Percentiles rank a stretch among this genome's conserved stretches.
These are phyloP conservation scores for Gastrolobium villosum DNA, from an alignment of 306 rosid genomes.

Conservation along the genomic window DNA sequence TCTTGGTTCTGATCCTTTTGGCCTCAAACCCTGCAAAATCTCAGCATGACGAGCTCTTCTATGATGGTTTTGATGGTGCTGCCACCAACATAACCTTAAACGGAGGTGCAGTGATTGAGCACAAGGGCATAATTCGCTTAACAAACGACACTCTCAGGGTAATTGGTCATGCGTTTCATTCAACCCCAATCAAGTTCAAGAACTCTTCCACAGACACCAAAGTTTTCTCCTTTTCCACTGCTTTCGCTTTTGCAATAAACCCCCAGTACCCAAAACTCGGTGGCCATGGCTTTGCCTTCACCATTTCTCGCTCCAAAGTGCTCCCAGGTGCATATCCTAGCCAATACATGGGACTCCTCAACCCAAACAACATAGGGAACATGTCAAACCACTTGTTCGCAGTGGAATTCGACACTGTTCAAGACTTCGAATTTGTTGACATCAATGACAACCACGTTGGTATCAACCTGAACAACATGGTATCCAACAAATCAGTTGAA, in stretches of 20 bases:
- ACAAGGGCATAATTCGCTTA: constrained; percentile 49
- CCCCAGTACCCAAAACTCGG: constrained; percentile 55
- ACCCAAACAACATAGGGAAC: constrained; percentile 57
- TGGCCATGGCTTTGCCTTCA: constrained; percentile 66
- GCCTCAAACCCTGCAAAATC: constrained; percentile 32
- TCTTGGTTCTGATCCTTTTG: constrained; percentile 42
- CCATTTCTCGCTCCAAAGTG: constrained; percentile 47
- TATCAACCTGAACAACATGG: constrained; percentile 58
- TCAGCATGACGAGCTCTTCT: constrained; percentile 46
- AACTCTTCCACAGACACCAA: constrained; percentile 22
- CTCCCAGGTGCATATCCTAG: constrained; percentile 52
- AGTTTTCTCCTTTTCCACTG: constrained; percentile 55
- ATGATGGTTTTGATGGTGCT: constrained; percentile 42
- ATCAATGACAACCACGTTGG: constrained; percentile 71
- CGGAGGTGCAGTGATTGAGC: constrained; percentile 51
- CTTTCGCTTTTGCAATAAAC: constrained; percentile 54
- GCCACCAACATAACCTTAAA: constrained; percentile 53
- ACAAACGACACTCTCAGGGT: constrained; percentile 49
- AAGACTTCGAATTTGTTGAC: constrained; percentile 59
- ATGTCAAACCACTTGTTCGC: constrained; percentile 64
- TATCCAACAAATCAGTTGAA: constrained; percentile 60
- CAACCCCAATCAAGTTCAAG: constrained; percentile 54
- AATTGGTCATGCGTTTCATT: constrained; percentile 56
- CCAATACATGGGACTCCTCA: constrained; percentile 64
- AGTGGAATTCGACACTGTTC: constrained; percentile 67